Evolutionary conservation across 139 green algal genomes (phyloP).

Genomic region (Closterium sp.): DNA sequence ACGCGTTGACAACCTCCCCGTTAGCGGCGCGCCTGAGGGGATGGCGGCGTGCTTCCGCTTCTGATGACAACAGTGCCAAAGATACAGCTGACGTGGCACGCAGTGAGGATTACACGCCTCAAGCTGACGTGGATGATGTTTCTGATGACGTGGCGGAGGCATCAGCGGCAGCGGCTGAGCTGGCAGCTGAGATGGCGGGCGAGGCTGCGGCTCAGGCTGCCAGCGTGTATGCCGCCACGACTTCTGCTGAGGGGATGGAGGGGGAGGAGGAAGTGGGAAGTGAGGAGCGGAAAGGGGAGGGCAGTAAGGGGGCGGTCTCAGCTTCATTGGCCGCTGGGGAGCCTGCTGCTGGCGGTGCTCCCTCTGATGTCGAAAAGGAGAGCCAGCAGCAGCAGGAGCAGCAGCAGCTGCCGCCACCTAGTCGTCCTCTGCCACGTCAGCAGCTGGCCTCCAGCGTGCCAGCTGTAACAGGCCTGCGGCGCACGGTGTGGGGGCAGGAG

Average conservation of each 20-base stretch:
- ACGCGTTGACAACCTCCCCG: too few species aligned
- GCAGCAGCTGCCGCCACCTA: background rate
- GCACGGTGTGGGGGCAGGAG: conserved; percentile 35
- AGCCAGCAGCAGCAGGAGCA: background rate
- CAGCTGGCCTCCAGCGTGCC: background rate
- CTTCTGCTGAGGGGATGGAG: background rate
- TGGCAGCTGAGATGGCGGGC: background rate
- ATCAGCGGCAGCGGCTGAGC: background rate
- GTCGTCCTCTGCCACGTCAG: background rate
- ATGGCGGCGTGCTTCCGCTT: background rate
- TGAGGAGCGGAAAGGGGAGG: background rate
- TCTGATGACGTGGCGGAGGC: background rate
- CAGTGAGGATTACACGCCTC: background rate
- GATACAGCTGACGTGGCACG: background rate
- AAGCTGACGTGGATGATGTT: background rate
- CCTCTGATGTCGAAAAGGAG: background rate
- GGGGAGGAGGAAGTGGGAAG: background rate
- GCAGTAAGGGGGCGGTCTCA: background rate
- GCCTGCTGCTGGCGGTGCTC: background rate
- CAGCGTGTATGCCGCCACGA: background rate
- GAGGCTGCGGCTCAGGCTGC: background rate
- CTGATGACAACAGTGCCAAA: background rate
- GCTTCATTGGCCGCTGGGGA: background rate
- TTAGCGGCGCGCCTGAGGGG: background rate
- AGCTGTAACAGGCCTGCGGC: conserved; percentile 9